phyloP scores from a whole-genome alignment of 768 basidiomycete genomes.

The Naganishia kalamii region DNA sequence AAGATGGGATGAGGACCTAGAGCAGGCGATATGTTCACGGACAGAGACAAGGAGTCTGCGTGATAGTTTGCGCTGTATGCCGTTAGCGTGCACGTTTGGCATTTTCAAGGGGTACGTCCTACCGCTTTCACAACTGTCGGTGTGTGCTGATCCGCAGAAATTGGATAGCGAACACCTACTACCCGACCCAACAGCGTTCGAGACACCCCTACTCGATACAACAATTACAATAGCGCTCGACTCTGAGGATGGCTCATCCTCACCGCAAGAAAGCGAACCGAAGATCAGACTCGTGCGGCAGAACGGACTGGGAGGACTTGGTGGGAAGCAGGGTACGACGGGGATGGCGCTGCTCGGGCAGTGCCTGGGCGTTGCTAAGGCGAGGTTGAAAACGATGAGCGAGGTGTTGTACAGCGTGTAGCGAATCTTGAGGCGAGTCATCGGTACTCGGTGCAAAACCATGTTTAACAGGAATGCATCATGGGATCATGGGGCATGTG shows the following conservation, averaged over 20 bases:
- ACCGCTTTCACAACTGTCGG: neutral
- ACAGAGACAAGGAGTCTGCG: constrained; percentile 32
- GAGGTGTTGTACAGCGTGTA: constrained; percentile 25
- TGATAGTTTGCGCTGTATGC: constrained; percentile 30
- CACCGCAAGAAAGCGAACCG: neutral
- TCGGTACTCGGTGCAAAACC: too few relatives aligned
- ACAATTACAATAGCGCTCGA: constrained; percentile 46
- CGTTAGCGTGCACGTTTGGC: constrained; percentile 62
- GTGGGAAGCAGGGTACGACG: constrained; percentile 32
- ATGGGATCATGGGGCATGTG: too few relatives aligned
- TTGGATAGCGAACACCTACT: constrained; percentile 58
- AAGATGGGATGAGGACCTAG: constrained; percentile 62
- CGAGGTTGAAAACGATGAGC: constrained; percentile 31
- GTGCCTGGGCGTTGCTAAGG: constrained; percentile 33
- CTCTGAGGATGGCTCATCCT: constrained; percentile 12
- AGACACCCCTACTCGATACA: constrained; percentile 76
- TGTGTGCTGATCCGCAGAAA: neutral
- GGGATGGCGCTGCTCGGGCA: constrained; percentile 34
- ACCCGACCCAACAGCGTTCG: constrained; percentile 73
- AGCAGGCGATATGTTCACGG: constrained; percentile 58
- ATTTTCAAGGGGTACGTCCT: constrained; percentile 68
- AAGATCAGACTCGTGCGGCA: constrained; percentile 36
- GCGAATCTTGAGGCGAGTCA: neutral
- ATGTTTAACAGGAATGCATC: too few relatives aligned
- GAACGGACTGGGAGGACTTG: constrained; percentile 35